These are phyloP conservation scores for Phytopythium mirpurense DNA, from an alignment of 352 stramenopile species.

Conservation along the genomic window DNA sequence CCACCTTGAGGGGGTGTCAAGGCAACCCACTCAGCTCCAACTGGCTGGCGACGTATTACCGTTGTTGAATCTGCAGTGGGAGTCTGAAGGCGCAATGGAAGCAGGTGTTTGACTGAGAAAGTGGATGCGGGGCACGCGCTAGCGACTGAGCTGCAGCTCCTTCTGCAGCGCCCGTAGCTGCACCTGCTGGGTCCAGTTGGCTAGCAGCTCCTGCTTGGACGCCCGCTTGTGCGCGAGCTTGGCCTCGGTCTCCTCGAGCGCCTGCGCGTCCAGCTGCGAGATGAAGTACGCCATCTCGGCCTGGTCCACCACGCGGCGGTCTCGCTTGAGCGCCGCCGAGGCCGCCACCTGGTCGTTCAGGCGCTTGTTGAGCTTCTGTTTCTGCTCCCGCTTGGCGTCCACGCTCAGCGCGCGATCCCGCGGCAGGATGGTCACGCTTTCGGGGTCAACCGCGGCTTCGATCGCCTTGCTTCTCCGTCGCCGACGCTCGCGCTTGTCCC, in stretches of 20 bases:
- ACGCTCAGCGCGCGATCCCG: slow-evolving; percentile 23
- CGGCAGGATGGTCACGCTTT: slow-evolving; percentile 35
- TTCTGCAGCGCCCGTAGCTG: slow-evolving; percentile 21
- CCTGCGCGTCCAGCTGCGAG: slow-evolving; percentile 34
- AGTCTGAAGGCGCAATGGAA: too few relatives aligned
- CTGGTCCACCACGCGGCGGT: slow-evolving; percentile 36
- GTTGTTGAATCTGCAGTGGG: too few relatives aligned
- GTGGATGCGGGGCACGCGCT: neutral
- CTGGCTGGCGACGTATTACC: too few relatives aligned
- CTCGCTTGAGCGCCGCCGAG: slow-evolving; percentile 32
- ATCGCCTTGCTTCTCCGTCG: slow-evolving; percentile 7
- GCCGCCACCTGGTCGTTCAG: slow-evolving; percentile 42
- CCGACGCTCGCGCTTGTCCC: slow-evolving; percentile 24
- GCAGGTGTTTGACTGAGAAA: too few relatives aligned
- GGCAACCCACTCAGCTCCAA: too few relatives aligned
- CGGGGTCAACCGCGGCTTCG: slow-evolving; percentile 1
- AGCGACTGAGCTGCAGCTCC: slow-evolving; percentile 8
- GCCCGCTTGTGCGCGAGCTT: slow-evolving; percentile 17
- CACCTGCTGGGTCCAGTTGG: slow-evolving; percentile 45
- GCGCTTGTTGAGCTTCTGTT: slow-evolving; percentile 35
- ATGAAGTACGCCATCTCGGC: slow-evolving; percentile 56
- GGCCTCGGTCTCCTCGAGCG: slow-evolving; percentile 22
- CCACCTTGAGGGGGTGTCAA: too few relatives aligned
- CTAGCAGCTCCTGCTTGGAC: slow-evolving; percentile 33
- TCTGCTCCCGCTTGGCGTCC: slow-evolving; percentile 23